Evolutionary conservation across 257 asterid genomes (phyloP).

Genomic region (Petrea volubilis): DNA sequence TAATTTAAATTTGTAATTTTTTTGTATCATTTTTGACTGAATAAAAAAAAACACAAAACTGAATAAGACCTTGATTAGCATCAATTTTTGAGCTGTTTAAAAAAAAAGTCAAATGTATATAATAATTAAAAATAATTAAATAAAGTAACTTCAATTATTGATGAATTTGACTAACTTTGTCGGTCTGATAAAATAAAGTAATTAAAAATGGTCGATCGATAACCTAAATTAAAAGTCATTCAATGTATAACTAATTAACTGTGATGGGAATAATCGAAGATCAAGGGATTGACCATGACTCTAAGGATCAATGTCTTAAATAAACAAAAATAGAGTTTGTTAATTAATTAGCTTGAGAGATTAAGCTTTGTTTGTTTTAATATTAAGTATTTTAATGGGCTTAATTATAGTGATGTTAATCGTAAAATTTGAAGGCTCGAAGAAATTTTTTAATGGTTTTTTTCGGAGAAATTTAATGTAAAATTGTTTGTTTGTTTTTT

Average conservation of each 20-base stretch:
- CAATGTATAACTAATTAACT: slow-evolving; percentile 2
- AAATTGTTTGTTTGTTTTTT: too few relatives aligned
- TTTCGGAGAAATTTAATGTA: too few relatives aligned
- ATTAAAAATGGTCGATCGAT: background rate
- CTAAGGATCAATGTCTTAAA: background rate
- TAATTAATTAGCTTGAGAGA: background rate
- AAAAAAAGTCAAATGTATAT: background rate
- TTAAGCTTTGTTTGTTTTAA: background rate
- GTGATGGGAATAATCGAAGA: background rate
- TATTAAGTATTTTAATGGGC: too few relatives aligned
- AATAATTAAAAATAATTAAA: background rate
- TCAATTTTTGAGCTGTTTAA: background rate
- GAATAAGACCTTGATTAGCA: background rate
- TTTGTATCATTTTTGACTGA: background rate
- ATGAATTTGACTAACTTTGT: background rate
- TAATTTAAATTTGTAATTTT: background rate
- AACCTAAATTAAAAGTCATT: slow-evolving; percentile 38
- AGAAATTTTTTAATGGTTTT: too few relatives aligned
- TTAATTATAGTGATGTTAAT: too few relatives aligned
- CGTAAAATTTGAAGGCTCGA: too few relatives aligned
- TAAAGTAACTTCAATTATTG: background rate
- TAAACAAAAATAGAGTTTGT: background rate
- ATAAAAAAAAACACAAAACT: background rate
- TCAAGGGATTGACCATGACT: background rate
- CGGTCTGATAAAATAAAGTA: background rate